Evolutionary conservation across 75 land plant genomes (phyloP).

Genomic region (Gnetum montanum): DNA sequence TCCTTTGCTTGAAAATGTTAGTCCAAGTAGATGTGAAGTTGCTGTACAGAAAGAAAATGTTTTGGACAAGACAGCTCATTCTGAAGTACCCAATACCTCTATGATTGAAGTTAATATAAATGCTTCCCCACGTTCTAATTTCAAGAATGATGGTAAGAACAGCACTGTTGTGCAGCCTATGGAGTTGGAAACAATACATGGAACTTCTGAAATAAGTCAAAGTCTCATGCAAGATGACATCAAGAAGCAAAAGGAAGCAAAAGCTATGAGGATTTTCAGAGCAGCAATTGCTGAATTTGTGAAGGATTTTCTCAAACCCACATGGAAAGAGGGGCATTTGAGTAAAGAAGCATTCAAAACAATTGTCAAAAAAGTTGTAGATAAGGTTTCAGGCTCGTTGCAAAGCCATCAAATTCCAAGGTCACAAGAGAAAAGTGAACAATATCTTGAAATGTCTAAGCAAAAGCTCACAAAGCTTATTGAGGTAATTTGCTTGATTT

Average conservation of each 20-base stretch:
- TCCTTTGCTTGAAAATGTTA: no score
- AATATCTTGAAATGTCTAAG: conserved; percentile 48
- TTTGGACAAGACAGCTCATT: no score
- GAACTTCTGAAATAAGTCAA: conserved; percentile 16
- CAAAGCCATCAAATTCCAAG: conserved; percentile 63
- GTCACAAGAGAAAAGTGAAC: conserved; percentile 68
- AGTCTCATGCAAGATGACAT: conserved; percentile 18
- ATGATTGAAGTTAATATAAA: no score
- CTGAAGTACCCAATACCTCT: no score
- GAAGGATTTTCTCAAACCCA: conserved; percentile 79
- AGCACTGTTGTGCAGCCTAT: no score
- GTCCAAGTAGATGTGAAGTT: no score
- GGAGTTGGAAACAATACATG: no score
- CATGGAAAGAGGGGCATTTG: conserved; percentile 90
- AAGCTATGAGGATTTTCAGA: conserved; percentile 52
- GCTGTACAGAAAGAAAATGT: no score
- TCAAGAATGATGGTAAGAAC: no score
- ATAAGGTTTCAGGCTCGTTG: conserved; percentile 67
- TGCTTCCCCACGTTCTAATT: no score
- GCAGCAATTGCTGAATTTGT: conserved; percentile 75
- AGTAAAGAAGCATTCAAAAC: conserved; percentile 84
- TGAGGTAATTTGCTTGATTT: conserved; percentile 42
- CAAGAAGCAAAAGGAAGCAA: conserved; percentile 53
- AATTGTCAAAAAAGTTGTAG: conserved; percentile 91
- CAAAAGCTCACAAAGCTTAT: conserved; percentile 79